A percentile compares a stretch with the other conserved stretches of the same genome.
Conservation (phyloP, 371 early-diverging fungal species). For the Polyrhizophydium stewartii region DNA sequence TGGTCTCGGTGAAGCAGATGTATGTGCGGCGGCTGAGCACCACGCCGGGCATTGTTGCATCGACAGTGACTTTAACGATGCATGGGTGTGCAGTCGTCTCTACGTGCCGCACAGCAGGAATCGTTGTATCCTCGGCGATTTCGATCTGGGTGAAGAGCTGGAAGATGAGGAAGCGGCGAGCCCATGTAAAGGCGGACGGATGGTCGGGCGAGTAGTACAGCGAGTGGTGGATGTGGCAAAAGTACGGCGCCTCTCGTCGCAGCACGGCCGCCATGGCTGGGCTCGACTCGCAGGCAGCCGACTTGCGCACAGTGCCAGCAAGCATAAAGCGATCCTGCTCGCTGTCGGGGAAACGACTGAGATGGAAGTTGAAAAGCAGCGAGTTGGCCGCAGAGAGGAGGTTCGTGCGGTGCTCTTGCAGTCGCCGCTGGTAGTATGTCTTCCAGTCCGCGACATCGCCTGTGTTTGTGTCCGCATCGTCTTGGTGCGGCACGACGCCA, state of each 20-base stretch:
- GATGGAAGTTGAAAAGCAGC: not conserved
- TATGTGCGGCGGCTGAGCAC: not conserved
- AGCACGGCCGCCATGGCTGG: too few species aligned
- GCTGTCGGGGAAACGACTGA: not conserved
- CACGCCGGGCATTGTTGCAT: too few species aligned
- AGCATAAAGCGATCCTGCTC: too few species aligned
- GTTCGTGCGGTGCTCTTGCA: not conserved
- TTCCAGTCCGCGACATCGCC: not conserved
- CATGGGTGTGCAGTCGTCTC: too few species aligned
- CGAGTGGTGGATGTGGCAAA: not conserved
- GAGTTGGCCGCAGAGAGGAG: not conserved
- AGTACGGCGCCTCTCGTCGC: too few species aligned
- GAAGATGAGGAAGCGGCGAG: not conserved
- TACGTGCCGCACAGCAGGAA: too few species aligned
- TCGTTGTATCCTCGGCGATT: too few species aligned
- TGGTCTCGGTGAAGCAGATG: constrained; percentile 3
- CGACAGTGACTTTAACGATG: too few species aligned
- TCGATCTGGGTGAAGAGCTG: not conserved
- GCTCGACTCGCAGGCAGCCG: too few species aligned
- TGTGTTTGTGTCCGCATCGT: too few species aligned
- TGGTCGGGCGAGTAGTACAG: not conserved
- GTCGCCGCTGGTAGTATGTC: not conserved
- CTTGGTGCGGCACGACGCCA: too few species aligned
- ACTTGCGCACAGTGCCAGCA: too few species aligned
- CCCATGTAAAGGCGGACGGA: not conserved